A percentile compares a stretch with the other conserved stretches of the same genome.
Conservation (phyloP, 2,329 filamentous ascomycete genomes). For the Aspergillus aculeatus region DNA sequence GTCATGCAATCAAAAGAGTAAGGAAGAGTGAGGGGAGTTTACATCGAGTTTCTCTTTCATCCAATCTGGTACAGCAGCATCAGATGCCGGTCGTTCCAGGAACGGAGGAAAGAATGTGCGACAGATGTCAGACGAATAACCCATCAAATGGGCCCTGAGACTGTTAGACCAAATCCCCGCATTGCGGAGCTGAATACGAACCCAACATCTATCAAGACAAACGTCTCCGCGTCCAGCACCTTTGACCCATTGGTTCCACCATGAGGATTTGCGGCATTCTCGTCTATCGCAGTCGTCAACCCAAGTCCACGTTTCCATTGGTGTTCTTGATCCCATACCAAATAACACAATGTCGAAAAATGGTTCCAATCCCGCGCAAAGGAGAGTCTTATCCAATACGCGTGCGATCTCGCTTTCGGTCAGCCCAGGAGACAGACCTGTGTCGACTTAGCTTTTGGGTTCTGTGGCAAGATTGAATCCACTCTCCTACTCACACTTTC, state of each 20-base stretch:
- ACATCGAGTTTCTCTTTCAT: conserved; percentile 50
- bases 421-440: conserved; percentile 56
- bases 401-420: conserved; percentile 59
- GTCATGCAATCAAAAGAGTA: not conserved
- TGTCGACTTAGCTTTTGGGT: conserved; percentile 16
- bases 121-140: conserved; percentile 64
- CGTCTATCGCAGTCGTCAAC: conserved; percentile 20
- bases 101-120: conserved; percentile 57
- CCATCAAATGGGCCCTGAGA: conserved; percentile 55
- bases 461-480: too few relatives aligned
- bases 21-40: not conserved
- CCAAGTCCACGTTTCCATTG: not conserved
- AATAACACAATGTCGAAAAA: conserved; percentile 67
- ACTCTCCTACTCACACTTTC: conserved; percentile 29
- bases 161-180: not conserved
- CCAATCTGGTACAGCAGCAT: conserved; percentile 14
- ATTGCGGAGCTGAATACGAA: conserved; percentile 13
- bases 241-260: conserved; percentile 47
- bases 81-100: conserved; percentile 25
- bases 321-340: conserved; percentile 24
- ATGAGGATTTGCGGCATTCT: conserved; percentile 43
- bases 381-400: conserved; percentile 57
- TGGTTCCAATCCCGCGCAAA: conserved; percentile 54
- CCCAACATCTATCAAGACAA: conserved; percentile 63
- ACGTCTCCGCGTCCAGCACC: conserved; percentile 53